Evolutionary conservation across 768 basidiomycete genomes (phyloP), one percentile per base, ranked within the genome.

Genomic region (Leccinum incarnatum): DNA sequence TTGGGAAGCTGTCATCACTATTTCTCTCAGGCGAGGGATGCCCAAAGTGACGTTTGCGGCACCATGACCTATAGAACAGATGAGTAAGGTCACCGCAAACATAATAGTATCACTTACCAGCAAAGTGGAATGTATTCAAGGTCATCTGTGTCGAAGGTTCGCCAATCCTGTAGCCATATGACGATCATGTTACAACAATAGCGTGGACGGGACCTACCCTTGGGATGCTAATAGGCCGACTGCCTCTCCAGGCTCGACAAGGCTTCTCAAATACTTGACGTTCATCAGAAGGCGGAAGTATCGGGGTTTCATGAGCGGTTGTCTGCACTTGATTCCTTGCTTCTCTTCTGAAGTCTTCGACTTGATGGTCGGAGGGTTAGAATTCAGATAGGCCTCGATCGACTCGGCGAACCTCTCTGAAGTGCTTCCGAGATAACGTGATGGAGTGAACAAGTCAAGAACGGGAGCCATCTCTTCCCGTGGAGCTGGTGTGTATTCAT

Each of bases 61-160:
- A 75, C 97, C 96, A 69, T 98, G 97, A 62, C 96, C 93, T 95
- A 64, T 40, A n/a, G 54, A 54, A 50, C 47, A 46, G 40, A 48
- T 67, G 37, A 60, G 59, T 11, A 12, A 62, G 27, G 17, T 8
- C 3, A 12, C 5, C 25, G n/a, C 8, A 49, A n/a, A 56, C 14
- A 42, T 3, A 11, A 23, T 36, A 29, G 40, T 50, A 58, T 62
- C 37, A 69, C 82, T 67, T 73, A 87, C 94, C 96, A 65, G 97
- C 97, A 68, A 99, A 95, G 78, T 99, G 97, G 85, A 99, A 99
- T 12, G 97, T 99, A 72, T 99, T 99, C 62, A 99, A 77, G 9
- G 97, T 99, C 97, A 99, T 99, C 72, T 99, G 97, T 0, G 97
- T 99, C 15, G 97, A 99, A 5, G 97, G 97, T 73, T 99, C 97